Conservation (phyloP, 2,329 filamentous ascomycete genomes). For the Cytospora piceicola region DNA sequence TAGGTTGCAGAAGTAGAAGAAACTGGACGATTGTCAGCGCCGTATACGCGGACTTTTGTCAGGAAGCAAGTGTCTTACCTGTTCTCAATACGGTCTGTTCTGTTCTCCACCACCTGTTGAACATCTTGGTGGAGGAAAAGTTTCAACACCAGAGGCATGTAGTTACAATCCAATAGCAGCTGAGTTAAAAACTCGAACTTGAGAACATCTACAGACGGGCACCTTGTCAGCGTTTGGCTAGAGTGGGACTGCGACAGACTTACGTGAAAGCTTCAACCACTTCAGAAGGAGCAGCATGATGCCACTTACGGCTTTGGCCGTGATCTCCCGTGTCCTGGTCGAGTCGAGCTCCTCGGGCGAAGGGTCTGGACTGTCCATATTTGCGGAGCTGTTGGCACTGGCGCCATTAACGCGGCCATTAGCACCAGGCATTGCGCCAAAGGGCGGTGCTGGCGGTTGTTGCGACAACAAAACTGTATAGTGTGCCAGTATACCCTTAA, state of each 20-base stretch:
- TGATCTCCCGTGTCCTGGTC: conserved; percentile 81
- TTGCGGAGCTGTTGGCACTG: conserved; percentile 48
- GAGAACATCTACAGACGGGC: conserved; percentile 68
- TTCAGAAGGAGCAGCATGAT: conserved; percentile 87
- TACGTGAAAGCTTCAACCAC: conserved; percentile 95
- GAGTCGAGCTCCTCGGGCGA: conserved; percentile 80
- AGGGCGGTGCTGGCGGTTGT: conserved; percentile 43
- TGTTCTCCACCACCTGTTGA: conserved; percentile 85
- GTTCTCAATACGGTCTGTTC: conserved; percentile 78
- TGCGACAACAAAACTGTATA: conserved; percentile 81
- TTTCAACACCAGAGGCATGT: conserved; percentile 88
- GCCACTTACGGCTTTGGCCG: conserved; percentile 88
- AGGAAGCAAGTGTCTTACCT: conserved; percentile 59
- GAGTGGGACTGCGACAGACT: conserved; percentile 43
- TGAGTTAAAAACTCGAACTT: conserved; percentile 97
- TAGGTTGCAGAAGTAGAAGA: conserved; percentile 90
- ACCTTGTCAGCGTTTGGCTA: conserved; percentile 4
- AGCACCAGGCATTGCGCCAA: conserved; percentile 15
- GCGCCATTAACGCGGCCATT: conserved; percentile 25
- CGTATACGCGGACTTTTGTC: conserved; percentile 29
- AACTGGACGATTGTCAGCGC: conserved; percentile 53
- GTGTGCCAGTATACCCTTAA: conserved; percentile 85
- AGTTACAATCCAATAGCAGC: conserved; percentile 91
- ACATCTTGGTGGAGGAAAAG: conserved; percentile 94
- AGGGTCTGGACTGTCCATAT: conserved; percentile 50